phyloP scores from a whole-genome alignment of 306 rosid genomes.

The Ormosia emarginata region DNA sequence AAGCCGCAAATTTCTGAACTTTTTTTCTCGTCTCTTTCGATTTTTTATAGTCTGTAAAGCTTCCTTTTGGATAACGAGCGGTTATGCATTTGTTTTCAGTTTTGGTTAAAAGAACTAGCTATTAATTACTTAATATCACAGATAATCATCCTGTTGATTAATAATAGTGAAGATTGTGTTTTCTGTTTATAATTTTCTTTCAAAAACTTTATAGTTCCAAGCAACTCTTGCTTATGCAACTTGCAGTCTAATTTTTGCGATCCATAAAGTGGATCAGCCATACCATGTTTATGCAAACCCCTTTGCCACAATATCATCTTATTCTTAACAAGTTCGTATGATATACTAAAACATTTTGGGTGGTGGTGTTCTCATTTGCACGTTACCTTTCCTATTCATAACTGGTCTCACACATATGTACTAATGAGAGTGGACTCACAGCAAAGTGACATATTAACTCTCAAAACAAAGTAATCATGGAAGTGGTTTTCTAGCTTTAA shows the following conservation, averaged over 20 bases:
- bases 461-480: not conserved
- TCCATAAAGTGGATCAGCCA: not conserved
- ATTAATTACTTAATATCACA: not conserved
- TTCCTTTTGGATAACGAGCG: conserved; percentile 14
- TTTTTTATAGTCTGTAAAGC: conserved; percentile 19
- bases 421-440: not conserved
- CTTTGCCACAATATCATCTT: not conserved
- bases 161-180: not conserved
- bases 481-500: not conserved
- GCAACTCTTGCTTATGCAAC: not conserved
- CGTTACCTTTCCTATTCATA: not conserved
- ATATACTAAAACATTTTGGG: not conserved
- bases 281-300: not conserved
- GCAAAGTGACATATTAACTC: not conserved
- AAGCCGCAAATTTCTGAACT: not conserved
- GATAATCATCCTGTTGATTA: not conserved
- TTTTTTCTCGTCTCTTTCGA: not conserved
- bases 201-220: not conserved
- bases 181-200: not conserved
- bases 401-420: not conserved
- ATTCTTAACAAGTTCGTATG: not conserved
- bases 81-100: not conserved
- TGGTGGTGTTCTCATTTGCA: not conserved
- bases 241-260: not conserved
- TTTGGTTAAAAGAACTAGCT: conserved; percentile 9